Evolutionary conservation across 2,329 filamentous ascomycete genomes (phyloP), one percentile per base, ranked within the genome.

Genomic region (Aureobasidium sp.): DNA sequence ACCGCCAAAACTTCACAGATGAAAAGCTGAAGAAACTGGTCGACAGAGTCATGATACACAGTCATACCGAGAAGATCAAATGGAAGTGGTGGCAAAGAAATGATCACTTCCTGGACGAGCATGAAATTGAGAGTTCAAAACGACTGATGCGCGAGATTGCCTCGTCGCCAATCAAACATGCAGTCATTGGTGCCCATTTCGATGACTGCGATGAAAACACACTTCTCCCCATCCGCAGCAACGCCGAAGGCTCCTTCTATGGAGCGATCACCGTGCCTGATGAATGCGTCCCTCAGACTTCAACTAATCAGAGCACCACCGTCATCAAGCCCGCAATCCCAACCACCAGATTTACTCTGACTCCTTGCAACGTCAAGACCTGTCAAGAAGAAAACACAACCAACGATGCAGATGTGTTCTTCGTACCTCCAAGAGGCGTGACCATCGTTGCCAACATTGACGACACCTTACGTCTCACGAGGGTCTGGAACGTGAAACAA

Each of bases 11-110:
- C 48, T 80, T 84, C 37, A 76, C 74, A 2, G 72, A 79, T 60
- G 69, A 71, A 22, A 84, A 78, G 60, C 81, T 84, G 55, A 81
- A 88, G 57, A 65, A 79, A 24, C 86, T 88, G 66, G 73, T 88
- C 4, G 74, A 76, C 53, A 76, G 87, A 37, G 65, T 77, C 10
- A 67, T 81, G 34, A 25, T 17, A 14, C 35, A 12, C 73, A 87
- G 3, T 73, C 76, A 1, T 6, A 22, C 32, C 16, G 11, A 45
- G 34, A 12, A 62, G 73, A 1, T 67, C 74, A 12, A 70, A 85
- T 38, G 38, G 42, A 48, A 37, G 30, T 27, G 35, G n/a, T 48
- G 44, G 44, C 17, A 48, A 37, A 2, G n/a, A 10, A 21, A 24
- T 22, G 51, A 48, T 27, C 38, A 55, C 40, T 19, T 16, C 3